A percentile compares a stretch with the other conserved stretches of the same genome.
Conservation (phyloP, 768 basidiomycete species). For the Boletus coccyginus region DNA sequence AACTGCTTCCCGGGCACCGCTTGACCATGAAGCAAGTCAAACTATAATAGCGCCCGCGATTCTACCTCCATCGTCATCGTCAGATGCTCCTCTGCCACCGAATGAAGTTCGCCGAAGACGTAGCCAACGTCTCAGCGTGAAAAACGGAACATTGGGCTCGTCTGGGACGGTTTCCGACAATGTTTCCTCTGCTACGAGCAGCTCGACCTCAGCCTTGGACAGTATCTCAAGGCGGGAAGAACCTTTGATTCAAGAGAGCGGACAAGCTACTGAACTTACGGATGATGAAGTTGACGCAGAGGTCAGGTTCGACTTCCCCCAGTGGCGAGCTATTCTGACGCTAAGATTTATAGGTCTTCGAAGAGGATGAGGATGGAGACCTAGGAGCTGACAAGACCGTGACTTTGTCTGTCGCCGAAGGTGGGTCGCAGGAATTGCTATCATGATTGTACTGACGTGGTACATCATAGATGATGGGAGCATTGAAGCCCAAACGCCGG, state of each 20-base stretch:
- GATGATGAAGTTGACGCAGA: constrained; percentile 88
- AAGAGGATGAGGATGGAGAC: constrained; percentile 82
- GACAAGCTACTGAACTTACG: constrained; percentile 70
- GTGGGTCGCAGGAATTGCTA: constrained; percentile 35
- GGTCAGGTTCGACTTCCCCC: constrained; percentile 25
- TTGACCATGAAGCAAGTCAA: constrained; percentile 33
- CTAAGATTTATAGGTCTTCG: constrained; percentile 55
- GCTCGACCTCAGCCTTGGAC: constrained; percentile 29
- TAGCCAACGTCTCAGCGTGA: constrained; percentile 80
- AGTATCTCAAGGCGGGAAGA: constrained; percentile 39
- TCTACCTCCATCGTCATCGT: constrained; percentile 33
- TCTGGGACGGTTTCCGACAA: constrained; percentile 12
- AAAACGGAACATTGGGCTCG: constrained; percentile 38
- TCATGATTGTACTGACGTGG: constrained; percentile 6
- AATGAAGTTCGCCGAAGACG: constrained; percentile 60
- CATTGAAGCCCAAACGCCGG: constrained; percentile 94
- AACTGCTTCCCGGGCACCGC: constrained; percentile 36
- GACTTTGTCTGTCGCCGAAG: constrained; percentile 77
- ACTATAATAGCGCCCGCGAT: constrained; percentile 26
- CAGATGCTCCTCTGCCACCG: constrained; percentile 34
- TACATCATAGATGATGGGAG: constrained; percentile 73
- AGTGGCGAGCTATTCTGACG: constrained; percentile 11
- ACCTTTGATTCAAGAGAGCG: constrained; percentile 57
- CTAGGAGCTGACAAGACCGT: constrained; percentile 79
- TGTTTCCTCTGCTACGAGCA: constrained; percentile 19